phyloP scores from a whole-genome alignment of 495 filamentous ascomycete genomes.

The Aspergillus nanangensis region DNA sequence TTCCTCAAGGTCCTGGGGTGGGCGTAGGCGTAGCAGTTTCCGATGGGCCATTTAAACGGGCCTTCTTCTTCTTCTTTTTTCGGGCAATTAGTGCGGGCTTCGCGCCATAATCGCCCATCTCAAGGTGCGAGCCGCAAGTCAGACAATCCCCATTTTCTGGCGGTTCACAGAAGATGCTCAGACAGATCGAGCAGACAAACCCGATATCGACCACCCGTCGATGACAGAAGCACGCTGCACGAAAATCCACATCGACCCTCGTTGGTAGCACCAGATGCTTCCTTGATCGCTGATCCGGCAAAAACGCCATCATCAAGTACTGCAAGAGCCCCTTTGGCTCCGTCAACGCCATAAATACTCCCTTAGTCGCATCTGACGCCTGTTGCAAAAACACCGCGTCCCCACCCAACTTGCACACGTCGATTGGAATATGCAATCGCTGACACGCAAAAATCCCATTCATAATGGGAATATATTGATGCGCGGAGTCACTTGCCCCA shows the following conservation, averaged over 20 bases:
- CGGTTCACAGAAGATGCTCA: slow-evolving; percentile 75
- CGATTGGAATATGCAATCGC: slow-evolving; percentile 79
- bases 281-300: slow-evolving; percentile 68
- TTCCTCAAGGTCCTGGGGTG: slow-evolving; percentile 35
- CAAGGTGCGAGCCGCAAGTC: slow-evolving; percentile 84
- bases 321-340: slow-evolving; percentile 70
- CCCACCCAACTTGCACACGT: slow-evolving; percentile 80
- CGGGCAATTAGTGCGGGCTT: slow-evolving; percentile 70
- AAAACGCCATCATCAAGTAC: slow-evolving; percentile 93
- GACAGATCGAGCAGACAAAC: slow-evolving; percentile 91
- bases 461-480: slow-evolving; percentile 97
- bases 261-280: slow-evolving; percentile 67
- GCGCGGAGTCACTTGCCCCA: slow-evolving; percentile 75
- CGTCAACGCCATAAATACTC: slow-evolving; percentile 74
- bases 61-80: slow-evolving; percentile 71
- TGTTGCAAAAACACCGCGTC: slow-evolving; percentile 93
- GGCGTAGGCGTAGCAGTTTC: slow-evolving; percentile 38
- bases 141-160: slow-evolving; percentile 68
- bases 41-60: slow-evolving; percentile 35
- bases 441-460: slow-evolving; percentile 93
- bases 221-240: slow-evolving; percentile 97
- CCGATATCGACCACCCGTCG: slow-evolving; percentile 84
- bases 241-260: slow-evolving; percentile 87
- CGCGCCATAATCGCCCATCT: slow-evolving; percentile 66
- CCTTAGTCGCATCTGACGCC: slow-evolving; percentile 82